These are phyloP conservation scores for Cadophora malorum DNA, from an alignment of 2,329 filamentous ascomycete genomes.

Conservation along the genomic window DNA sequence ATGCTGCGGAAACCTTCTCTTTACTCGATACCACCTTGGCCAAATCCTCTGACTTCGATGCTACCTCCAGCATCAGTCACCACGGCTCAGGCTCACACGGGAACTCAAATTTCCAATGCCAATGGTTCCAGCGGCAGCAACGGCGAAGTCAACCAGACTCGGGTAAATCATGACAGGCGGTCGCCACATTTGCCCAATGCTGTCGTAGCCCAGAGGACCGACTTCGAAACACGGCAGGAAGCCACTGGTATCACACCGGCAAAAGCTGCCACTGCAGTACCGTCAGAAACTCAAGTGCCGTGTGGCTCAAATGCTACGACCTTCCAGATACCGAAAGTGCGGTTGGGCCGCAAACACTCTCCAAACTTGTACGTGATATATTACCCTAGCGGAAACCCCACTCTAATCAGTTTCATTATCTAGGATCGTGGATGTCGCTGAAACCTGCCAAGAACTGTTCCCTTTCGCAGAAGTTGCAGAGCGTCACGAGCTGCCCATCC, in stretches of 20 bases:
- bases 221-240: neutral
- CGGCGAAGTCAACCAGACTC: neutral
- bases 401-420: constrained; percentile 42
- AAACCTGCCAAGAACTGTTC: constrained; percentile 54
- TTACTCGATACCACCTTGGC: constrained; percentile 40
- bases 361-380: constrained; percentile 38
- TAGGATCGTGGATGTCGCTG: constrained; percentile 56
- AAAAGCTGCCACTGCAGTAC: constrained; percentile 7
- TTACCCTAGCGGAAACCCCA: neutral
- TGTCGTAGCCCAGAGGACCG: neutral
- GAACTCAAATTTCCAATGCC: neutral
- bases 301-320: neutral
- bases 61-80: neutral
- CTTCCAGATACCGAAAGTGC: constrained; percentile 24
- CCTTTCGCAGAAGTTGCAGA: constrained; percentile 55
- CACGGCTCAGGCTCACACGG: neutral
- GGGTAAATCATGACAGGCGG: neutral
- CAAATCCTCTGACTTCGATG: neutral
- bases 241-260: neutral
- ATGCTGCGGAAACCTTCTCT: constrained; percentile 41
- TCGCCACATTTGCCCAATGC: neutral
- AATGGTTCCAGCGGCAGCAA: neutral
- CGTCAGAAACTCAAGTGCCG: neutral
- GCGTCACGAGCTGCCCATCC: constrained; percentile 51
- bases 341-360: constrained; percentile 31